These are phyloP conservation scores for Penicillium capsulatum DNA, from an alignment of 2,329 filamentous ascomycete genomes.

Conservation along the genomic window DNA sequence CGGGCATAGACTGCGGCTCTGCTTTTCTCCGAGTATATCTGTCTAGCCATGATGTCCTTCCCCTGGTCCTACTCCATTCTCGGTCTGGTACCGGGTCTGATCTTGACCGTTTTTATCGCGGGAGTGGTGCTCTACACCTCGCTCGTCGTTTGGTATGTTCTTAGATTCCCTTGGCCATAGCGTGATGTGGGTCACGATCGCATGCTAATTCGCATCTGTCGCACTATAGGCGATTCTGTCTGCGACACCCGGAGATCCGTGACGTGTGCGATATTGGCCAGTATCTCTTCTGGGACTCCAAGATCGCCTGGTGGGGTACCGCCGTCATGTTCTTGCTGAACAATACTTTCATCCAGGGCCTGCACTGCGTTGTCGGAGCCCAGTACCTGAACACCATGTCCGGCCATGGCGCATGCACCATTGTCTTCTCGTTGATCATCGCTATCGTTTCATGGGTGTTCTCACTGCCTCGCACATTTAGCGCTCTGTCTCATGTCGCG, in stretches of 20 bases:
- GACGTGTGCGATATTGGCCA: slow-evolving; percentile 96
- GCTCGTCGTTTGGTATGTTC: slow-evolving; percentile 56
- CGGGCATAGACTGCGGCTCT: slow-evolving; percentile 67
- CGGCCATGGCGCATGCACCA: slow-evolving; percentile 66
- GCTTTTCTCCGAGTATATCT: slow-evolving; percentile 94
- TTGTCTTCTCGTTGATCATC: slow-evolving; percentile 71
- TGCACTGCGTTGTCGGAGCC: slow-evolving; percentile 79
- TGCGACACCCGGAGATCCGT: slow-evolving; percentile 83
- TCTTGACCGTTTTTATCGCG: slow-evolving; percentile 75
- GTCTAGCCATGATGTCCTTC: slow-evolving; percentile 89
- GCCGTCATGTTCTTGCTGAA: slow-evolving; percentile 89
- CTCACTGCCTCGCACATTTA: slow-evolving; percentile 82
- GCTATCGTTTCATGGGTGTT: slow-evolving; percentile 70
- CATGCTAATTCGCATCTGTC: not conserved
- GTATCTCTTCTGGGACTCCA: slow-evolving; percentile 83
- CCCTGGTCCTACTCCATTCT: slow-evolving; percentile 88
- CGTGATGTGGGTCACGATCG: not conserved
- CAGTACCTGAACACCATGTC: slow-evolving; percentile 90
- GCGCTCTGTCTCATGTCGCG: slow-evolving; percentile 71
- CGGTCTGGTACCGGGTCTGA: slow-evolving; percentile 79
- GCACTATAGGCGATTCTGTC: slow-evolving; percentile 75
- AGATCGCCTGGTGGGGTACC: slow-evolving; percentile 63
- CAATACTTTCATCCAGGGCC: slow-evolving; percentile 83
- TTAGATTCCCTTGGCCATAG: not conserved
- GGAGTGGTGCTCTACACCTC: slow-evolving; percentile 79